Evolutionary conservation across 805 yeast genomes (phyloP).

Genomic region (Ogataea polymorpha): DNA sequence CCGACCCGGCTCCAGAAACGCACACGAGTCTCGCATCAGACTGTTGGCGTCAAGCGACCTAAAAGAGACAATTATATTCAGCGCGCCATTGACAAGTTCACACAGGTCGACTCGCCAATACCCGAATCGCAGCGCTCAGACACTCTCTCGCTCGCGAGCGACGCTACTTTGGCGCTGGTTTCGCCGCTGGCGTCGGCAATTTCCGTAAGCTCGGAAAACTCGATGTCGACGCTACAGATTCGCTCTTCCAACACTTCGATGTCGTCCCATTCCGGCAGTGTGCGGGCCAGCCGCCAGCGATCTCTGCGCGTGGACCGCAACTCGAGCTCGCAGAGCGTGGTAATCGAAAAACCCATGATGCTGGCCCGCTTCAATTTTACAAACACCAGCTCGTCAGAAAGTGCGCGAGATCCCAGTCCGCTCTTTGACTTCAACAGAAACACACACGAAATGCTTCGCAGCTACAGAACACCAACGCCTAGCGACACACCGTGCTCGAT

Average conservation of each 20-base stretch:
- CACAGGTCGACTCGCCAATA: conserved; percentile 1
- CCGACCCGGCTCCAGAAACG: conserved; percentile 3
- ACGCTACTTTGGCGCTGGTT: conserved; percentile 9
- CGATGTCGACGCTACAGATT: conserved; percentile 2
- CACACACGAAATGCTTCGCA: conserved; percentile 6
- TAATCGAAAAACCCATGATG: conserved; percentile 6
- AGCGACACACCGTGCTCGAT: conserved; percentile 14
- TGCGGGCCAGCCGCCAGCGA: conserved; percentile 2
- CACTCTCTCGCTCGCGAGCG: conserved; percentile 7
- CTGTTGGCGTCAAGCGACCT: conserved; percentile 6
- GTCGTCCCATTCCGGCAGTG: conserved; percentile 4
- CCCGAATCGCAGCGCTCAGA: conserved; percentile 9
- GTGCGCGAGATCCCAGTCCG: conserved; percentile 11
- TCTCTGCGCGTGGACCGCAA: conserved; percentile 12
- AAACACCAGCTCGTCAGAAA: conserved; percentile 2
- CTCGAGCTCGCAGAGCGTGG: conserved; percentile 7
- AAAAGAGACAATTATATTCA: conserved; percentile 5
- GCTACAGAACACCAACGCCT: conserved; percentile 9
- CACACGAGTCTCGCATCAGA: background rate
- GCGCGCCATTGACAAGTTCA: conserved; percentile 6
- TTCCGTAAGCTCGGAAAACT: conserved; percentile 9
- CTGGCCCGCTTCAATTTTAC: conserved; percentile 10
- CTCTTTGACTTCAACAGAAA: conserved; percentile 6
- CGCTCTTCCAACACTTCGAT: conserved; percentile 8
- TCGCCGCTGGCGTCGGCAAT: conserved; percentile 6